These are phyloP conservation scores for Solanum microdontum DNA, from an alignment of 257 asterid species.

Conservation along the genomic window DNA sequence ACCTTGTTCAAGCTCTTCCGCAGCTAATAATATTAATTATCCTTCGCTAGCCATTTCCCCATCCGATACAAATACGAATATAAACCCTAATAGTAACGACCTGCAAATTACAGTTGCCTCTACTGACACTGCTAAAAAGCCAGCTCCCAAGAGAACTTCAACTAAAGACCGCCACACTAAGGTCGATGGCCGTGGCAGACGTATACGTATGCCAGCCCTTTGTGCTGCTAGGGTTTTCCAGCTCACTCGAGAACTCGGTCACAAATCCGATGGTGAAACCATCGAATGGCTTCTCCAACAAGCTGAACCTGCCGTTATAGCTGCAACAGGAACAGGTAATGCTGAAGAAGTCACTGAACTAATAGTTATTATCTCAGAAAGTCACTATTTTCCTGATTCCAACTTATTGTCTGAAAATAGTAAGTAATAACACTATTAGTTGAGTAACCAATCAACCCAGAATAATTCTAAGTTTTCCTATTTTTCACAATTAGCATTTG, in stretches of 20 bases:
- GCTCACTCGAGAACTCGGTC: conserved; percentile 86
- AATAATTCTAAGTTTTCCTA: background rate
- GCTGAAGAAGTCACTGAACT: background rate
- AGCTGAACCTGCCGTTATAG: conserved; percentile 87
- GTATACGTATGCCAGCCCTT: conserved; percentile 92
- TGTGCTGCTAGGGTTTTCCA: conserved; percentile 98
- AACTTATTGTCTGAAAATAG: background rate
- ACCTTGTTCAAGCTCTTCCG: conserved; percentile 18
- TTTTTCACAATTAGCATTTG: background rate
- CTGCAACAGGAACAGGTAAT: conserved; percentile 79
- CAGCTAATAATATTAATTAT: conserved; percentile 5
- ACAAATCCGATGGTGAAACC: conserved; percentile 92
- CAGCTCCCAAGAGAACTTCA: conserved; percentile 58
- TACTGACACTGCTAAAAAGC: conserved; percentile 48
- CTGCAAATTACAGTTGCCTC: conserved; percentile 14
- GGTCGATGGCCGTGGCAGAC: conserved; percentile 88
- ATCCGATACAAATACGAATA: background rate
- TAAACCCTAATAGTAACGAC: conserved; percentile 28
- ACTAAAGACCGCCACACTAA: conserved; percentile 94
- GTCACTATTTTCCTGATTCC: background rate
- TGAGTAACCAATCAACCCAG: background rate
- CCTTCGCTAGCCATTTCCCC: conserved; percentile 28
- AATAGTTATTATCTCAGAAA: background rate
- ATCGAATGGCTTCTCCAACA: conserved; percentile 89
- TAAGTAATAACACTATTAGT: background rate